Evolutionary conservation across 306 rosid species (phyloP), one percentile per base, ranked within the genome.

Genomic region (Psophocarpus tetragonolobus): DNA sequence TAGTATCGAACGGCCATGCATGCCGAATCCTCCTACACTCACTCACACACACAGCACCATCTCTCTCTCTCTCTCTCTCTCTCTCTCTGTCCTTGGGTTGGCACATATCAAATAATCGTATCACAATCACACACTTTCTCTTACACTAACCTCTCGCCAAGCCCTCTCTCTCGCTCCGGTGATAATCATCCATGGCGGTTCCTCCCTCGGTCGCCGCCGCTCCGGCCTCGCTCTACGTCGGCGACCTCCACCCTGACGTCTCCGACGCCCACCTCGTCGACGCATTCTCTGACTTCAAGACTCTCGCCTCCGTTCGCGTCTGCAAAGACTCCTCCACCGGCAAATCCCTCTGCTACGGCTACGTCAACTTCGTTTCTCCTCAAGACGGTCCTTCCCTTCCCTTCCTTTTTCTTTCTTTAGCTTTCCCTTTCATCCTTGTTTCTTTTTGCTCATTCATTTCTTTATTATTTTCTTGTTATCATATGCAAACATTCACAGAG

Each of bases 331-430:
- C 88, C 24, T 11, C 82, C 9, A 79, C 91, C 18, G 91, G 88
- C 15, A 82, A 85, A 24, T 94, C 97, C 35, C 97, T 91, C 85
- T 76, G 94, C 68, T 94, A 94, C 50, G 97, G 97, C 80, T 94
- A 90, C 30, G 91, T 86, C 88, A 94, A 91, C 90, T 94, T 86
- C 74, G 17, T 63, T 57, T 70, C 86, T 74, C 81, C 76, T n/a
- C 82, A 86, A 51, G 98, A 94, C 33, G 97, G 98, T 91, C 53
- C n/a, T 50, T 73, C 51, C 11, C 29, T 50, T 60, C 3, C 2
- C 17, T 44, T 14, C 17, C 15, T 45, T 15, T 13, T 45, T 14
- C 5, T 53, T 3, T 12, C 57, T 32, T 71, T 66, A 68, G 33
- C 60, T 65, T 58, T n/a, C n/a, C n/a, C n/a, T n/a, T 61, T 81